Evolutionary conservation across 768 basidiomycete species (phyloP), one percentile per base, ranked within the genome.

Genomic region (Suillus hirtellus): DNA sequence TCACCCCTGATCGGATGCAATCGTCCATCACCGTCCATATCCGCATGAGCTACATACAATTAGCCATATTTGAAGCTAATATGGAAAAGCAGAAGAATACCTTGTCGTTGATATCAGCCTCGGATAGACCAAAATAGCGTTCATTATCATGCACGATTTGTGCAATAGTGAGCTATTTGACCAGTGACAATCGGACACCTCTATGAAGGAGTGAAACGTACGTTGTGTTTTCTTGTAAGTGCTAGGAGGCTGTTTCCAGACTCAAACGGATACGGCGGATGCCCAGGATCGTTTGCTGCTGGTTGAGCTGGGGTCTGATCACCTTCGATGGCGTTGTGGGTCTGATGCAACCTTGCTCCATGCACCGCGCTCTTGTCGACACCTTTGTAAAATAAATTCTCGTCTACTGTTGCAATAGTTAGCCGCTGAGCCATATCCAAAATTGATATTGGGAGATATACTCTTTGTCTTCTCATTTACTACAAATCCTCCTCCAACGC

Each of bases 61-160:
- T 42, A 58, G 42, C 38, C 9, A 58, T 27, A 40, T 58, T 56
- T 58, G 27, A 63, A 40, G 49, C 60, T 53, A 35, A 40, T 35
- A 40, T 60, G 27, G 38, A n/a, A 35, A 63, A 59, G 52, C 34
- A 56, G 6, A 15, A 24, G 63, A 71, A 46, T 66, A 88, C 90
- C 81, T 93, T 93, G 54, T 81, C 75, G 65, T 88, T 84, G 63
- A 95, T 90, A 10, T 93, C 88, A 24, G 85, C 85, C 58, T 92
- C 86, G 3, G 86, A 85, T 62, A 89, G 84, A 17, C 92, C 90
- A 69, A 92, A 95, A 64, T 81, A 86, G 68, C 86, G 84, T 75
- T 97, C 95, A 70, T 97, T 97, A 75, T 96, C 91, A 72, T 93
- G 92, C 1, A 96, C 93, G 58, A 95, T 89, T 76, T 96, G 95